Conservation (phyloP, 1,139 yeast genomes). For the Nakaseomyces uthaithaninus region DNA sequence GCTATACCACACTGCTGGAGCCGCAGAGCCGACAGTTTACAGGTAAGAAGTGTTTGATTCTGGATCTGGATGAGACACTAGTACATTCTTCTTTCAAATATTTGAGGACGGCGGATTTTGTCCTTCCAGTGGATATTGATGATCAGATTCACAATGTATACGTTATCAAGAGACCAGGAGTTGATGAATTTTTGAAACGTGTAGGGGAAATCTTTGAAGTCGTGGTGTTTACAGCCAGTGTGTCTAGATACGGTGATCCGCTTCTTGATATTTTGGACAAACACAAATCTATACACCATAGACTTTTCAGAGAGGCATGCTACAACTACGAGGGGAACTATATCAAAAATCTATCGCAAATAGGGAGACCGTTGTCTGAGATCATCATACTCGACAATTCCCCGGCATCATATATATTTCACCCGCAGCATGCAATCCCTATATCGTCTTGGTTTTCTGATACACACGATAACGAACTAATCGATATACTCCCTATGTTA, state of each 20-base stretch:
- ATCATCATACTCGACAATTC: slow-evolving; percentile 90
- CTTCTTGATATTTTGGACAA: slow-evolving; percentile 75
- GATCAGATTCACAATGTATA: slow-evolving; percentile 88
- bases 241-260: slow-evolving; percentile 92
- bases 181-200: slow-evolving; percentile 76
- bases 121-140: slow-evolving; percentile 86
- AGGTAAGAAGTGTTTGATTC: slow-evolving; percentile 73
- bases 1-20: slow-evolving; percentile 62
- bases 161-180: slow-evolving; percentile 96
- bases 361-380: slow-evolving; percentile 85
- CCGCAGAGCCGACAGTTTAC: slow-evolving; percentile 34
- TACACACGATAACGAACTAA: slow-evolving; percentile 88
- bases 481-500: slow-evolving; percentile 83
- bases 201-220: slow-evolving; percentile 89
- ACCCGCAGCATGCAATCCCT: slow-evolving; percentile 98
- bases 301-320: slow-evolving; percentile 84
- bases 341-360: slow-evolving; percentile 84
- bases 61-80: slow-evolving; percentile 91
- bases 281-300: slow-evolving; percentile 64
- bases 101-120: slow-evolving; percentile 87
- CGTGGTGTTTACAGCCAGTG: slow-evolving; percentile 95
- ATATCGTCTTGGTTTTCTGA: slow-evolving; percentile 98
- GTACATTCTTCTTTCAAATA: slow-evolving; percentile 94
- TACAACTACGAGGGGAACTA: slow-evolving; percentile 82
- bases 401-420: slow-evolving; percentile 93